phyloP scores from a whole-genome alignment of 2,329 filamentous ascomycete genomes.

The Biscogniauxia marginata region DNA sequence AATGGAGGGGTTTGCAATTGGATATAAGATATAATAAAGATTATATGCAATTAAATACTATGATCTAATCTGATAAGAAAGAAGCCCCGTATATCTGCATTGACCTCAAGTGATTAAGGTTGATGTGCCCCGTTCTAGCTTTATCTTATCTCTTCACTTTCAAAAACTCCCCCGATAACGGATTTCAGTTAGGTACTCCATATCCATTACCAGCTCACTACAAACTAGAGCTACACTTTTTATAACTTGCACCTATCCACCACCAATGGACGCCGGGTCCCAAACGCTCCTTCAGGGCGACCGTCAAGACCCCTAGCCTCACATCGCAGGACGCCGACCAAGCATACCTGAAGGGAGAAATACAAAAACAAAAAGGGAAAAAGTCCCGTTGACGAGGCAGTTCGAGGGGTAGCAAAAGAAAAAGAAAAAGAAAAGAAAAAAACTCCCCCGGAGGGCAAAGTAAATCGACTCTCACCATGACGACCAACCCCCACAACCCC shows the following conservation, averaged over 20 bases:
- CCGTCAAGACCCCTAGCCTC: not conserved
- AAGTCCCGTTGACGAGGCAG: no score
- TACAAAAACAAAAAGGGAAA: not conserved
- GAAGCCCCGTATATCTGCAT: no score
- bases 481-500: slow-evolving; percentile 31
- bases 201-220: not conserved
- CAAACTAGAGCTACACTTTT: no score
- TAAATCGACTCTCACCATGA: slow-evolving; percentile 8
- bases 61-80: not conserved
- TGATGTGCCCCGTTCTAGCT: no score
- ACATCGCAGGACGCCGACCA: no score
- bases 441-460: no score
- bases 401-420: not conserved
- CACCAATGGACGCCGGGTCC: not conserved
- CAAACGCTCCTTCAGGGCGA: not conserved
- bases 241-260: no score
- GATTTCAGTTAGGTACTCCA: not conserved
- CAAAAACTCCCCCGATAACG: not conserved
- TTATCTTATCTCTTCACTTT: no score
- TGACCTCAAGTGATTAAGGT: no score
- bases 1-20: not conserved
- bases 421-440: slow-evolving; percentile 1
- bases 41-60: not conserved
- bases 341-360: not conserved
- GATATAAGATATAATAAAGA: no score